Evolutionary conservation across 1,284 basidiomycete species (phyloP).

Genomic region (Tilletia walkeri): DNA sequence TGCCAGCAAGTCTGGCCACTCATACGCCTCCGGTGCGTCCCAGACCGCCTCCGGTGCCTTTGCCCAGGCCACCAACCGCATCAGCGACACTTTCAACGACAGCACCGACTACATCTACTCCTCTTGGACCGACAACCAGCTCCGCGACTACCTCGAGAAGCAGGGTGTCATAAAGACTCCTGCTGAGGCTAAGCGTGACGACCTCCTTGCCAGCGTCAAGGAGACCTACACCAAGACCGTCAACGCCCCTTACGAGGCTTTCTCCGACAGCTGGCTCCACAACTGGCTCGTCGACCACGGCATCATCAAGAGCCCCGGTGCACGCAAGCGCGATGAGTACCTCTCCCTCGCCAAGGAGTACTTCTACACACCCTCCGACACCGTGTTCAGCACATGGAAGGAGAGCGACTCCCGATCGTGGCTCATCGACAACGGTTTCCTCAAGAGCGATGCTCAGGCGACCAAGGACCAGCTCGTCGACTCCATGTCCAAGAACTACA

Average conservation of each 20-base stretch:
- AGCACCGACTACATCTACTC: constrained; percentile 52
- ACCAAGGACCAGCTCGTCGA: constrained; percentile 42
- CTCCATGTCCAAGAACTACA: constrained; percentile 42
- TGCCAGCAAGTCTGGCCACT: constrained; percentile 17
- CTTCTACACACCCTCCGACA: constrained; percentile 45
- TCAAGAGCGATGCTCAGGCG: constrained; percentile 44
- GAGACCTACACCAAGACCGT: constrained; percentile 43
- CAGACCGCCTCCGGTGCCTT: constrained; percentile 24
- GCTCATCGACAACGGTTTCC: constrained; percentile 42
- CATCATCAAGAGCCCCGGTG: constrained; percentile 37
- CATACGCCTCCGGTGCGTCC: constrained; percentile 18
- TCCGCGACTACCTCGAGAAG: constrained; percentile 41
- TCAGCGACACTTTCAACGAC: constrained; percentile 35
- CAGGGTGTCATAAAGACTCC: constrained; percentile 47
- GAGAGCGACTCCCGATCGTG: constrained; percentile 46
- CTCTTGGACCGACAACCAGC: constrained; percentile 46
- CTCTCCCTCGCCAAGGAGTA: constrained; percentile 23
- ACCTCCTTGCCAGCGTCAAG: constrained; percentile 40
- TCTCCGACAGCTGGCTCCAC: constrained; percentile 50
- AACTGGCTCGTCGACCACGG: constrained; percentile 53
- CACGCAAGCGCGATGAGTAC: constrained; percentile 49
- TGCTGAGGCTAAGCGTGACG: constrained; percentile 39
- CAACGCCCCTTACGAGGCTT: constrained; percentile 49
- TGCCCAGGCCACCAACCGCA: constrained; percentile 37
- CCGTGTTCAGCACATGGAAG: constrained; percentile 49